Evolutionary conservation across 2,329 filamentous ascomycete genomes (phyloP), one percentile per base, ranked within the genome.

Genomic region (Pseudogymnoascus destructans): DNA sequence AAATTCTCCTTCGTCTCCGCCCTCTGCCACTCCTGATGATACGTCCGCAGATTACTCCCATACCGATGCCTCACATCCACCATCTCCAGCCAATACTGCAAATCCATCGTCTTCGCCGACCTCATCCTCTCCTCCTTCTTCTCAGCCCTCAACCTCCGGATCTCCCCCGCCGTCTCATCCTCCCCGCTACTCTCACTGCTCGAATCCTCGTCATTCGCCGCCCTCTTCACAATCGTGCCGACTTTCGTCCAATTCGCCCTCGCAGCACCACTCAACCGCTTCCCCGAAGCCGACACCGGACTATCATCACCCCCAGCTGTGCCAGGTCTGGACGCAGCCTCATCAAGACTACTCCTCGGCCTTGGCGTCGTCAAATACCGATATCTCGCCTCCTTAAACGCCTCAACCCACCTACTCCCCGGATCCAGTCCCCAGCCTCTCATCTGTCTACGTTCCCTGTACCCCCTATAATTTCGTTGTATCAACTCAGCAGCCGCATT

Each of bases 21-120:
- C 61, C 79, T 81, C 70, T 89, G 89, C 91, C 91, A 96, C 63
- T 87, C 82, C 60, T 82, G 80, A 66, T 96, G 91, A 65, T 95
- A 96, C 30, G 81, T 79, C 30, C 87, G 78, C 56, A 95, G 71
- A 64, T 93, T 95, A 58, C 84, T 86, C 3, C 90, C 91, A 66
- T 95, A 95, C 3, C 90, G 81, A 68, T 96, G 90, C 70, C 95
- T 91, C 52, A 84, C 73, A 68, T 93, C 87, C 6, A 92, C 84
- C 86, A 95, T 91, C 66, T 95, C 80, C 10, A 83, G 59, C 82
- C 1, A 84, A 68, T 95, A 95, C 66, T 88, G 85, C 33, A 95
- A 70, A 15, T 89, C 88, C 87, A 95, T 92, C 69, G 82, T 85
- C 69, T 85, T 87, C 1, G 88, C 84, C 4, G 80, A 81, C 64